Conservation (phyloP, 2,329 filamentous ascomycete species). For the Cladosporium velox region DNA sequence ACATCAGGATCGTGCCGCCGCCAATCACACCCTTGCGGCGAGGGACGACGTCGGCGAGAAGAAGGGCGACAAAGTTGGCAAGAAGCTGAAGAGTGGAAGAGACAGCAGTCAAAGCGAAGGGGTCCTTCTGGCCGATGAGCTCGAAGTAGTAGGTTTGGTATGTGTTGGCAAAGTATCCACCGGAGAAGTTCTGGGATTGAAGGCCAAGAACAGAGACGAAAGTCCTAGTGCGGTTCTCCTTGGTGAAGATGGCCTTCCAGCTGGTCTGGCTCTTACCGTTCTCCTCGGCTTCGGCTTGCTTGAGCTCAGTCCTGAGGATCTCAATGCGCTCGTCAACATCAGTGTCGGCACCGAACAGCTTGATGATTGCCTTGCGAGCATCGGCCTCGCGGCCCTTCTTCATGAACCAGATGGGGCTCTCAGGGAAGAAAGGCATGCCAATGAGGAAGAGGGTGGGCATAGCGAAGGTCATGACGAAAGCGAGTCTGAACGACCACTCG, state of each 20-base stretch:
- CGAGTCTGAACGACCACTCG: conserved; percentile 30
- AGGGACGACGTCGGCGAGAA: conserved; percentile 28
- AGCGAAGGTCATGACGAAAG: conserved; percentile 32
- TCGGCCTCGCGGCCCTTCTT: conserved; percentile 62
- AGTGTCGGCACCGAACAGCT: conserved; percentile 27
- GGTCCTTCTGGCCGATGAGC: conserved; percentile 29
- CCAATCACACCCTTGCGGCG: conserved; percentile 30
- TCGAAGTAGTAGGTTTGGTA: conserved; percentile 32
- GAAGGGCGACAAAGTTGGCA: conserved; percentile 30
- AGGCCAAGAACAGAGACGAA: conserved; percentile 32
- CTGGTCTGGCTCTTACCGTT: conserved; percentile 31
- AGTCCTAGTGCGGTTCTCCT: conserved; percentile 31
- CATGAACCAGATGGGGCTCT: conserved; percentile 85
- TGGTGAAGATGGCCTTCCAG: conserved; percentile 32
- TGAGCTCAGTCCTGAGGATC: conserved; percentile 28
- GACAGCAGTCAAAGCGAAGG: conserved; percentile 30
- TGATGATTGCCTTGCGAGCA: conserved; percentile 52
- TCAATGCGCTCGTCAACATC: conserved; percentile 27
- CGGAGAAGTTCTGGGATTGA: conserved; percentile 31
- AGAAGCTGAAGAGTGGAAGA: conserved; percentile 30
- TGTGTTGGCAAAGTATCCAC: conserved; percentile 29
- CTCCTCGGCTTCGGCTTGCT: conserved; percentile 26
- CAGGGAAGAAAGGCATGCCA: conserved; percentile 61
- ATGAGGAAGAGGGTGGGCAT: conserved; percentile 29
- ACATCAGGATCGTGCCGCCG: conserved; percentile 29